These are phyloP conservation scores for Epichloe uncinata DNA, from an alignment of 2,329 filamentous ascomycete species.

Conservation along the genomic window DNA sequence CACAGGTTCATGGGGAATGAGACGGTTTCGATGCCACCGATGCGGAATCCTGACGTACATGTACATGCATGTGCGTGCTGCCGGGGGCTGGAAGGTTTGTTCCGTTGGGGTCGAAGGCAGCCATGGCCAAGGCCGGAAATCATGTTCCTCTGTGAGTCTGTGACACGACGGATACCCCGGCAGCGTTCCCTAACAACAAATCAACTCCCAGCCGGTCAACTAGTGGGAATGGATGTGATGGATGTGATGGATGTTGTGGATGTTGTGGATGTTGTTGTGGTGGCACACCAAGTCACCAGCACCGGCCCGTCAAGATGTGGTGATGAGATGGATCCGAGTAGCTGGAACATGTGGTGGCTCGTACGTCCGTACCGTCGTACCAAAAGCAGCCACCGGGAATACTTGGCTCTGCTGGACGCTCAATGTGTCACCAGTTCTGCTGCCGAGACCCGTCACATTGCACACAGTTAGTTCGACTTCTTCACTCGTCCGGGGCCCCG, in stretches of 20 bases:
- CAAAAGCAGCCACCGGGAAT: neutral
- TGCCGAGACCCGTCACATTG: neutral
- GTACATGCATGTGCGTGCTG: neutral
- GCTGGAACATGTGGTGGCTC: neutral
- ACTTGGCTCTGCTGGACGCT: too few species aligned
- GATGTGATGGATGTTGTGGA: too few species aligned
- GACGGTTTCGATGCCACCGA: too few species aligned
- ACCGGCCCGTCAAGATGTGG: neutral
- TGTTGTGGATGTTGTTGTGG: too few species aligned
- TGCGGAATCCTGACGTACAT: neutral
- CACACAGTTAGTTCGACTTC: too few species aligned
- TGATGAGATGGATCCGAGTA: neutral
- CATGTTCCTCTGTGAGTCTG: neutral
- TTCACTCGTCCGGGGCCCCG: too few species aligned
- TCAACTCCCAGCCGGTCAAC: neutral
- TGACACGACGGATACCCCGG: neutral
- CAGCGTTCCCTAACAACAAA: too few species aligned
- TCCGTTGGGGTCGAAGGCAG: neutral
- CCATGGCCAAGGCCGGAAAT: neutral
- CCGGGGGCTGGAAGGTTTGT: neutral
- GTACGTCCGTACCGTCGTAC: neutral
- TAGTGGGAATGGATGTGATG: neutral
- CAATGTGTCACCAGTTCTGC: too few species aligned
- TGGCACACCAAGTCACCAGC: neutral
- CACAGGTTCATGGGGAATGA: too few species aligned